Percentiles rank a stretch among this genome's conserved stretches.
phyloP scores from a whole-genome alignment of 2,329 filamentous ascomycete genomes.

The Coniella vitis region DNA sequence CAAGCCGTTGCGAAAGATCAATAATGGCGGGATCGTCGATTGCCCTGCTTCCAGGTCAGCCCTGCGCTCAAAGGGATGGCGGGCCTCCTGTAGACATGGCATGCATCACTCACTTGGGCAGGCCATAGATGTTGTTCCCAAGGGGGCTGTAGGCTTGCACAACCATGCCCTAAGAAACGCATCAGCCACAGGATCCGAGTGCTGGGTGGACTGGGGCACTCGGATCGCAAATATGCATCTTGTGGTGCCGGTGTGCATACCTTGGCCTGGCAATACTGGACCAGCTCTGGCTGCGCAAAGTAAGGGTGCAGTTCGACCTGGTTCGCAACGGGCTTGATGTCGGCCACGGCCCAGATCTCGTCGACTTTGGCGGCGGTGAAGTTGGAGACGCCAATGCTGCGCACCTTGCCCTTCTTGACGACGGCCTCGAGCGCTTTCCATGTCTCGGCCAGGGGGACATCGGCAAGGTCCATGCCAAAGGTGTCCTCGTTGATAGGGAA shows the following conservation, averaged over 20 bases:
- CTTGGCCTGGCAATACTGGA: slow-evolving; percentile 41
- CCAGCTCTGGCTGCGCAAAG: slow-evolving; percentile 35
- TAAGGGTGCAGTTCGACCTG: slow-evolving; percentile 37
- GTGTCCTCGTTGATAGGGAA: slow-evolving; percentile 34
- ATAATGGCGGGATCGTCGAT: slow-evolving; percentile 44
- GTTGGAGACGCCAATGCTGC: slow-evolving; percentile 49
- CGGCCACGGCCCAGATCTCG: slow-evolving; percentile 36
- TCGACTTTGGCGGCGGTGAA: slow-evolving; percentile 43
- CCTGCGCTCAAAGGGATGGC: neutral
- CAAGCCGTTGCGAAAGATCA: slow-evolving; percentile 44
- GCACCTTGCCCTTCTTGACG: slow-evolving; percentile 42
- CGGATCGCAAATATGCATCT: no score
- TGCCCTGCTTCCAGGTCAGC: slow-evolving; percentile 25
- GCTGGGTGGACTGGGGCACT: no score
- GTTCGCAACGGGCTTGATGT: slow-evolving; percentile 38
- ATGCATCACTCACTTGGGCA: slow-evolving; percentile 9
- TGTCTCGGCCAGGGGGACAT: slow-evolving; percentile 41
- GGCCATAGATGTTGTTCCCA: slow-evolving; percentile 39
- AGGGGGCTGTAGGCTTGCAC: slow-evolving; percentile 51
- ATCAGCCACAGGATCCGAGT: neutral
- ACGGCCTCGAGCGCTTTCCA: slow-evolving; percentile 52
- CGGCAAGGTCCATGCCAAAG: slow-evolving; percentile 36
- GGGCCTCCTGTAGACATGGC: neutral
- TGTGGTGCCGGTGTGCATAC: slow-evolving; percentile 15
- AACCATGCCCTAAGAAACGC: slow-evolving; percentile 34